Evolutionary conservation across 1,284 basidiomycete species (phyloP).

Genomic region (Paramarasmius palmivorus): DNA sequence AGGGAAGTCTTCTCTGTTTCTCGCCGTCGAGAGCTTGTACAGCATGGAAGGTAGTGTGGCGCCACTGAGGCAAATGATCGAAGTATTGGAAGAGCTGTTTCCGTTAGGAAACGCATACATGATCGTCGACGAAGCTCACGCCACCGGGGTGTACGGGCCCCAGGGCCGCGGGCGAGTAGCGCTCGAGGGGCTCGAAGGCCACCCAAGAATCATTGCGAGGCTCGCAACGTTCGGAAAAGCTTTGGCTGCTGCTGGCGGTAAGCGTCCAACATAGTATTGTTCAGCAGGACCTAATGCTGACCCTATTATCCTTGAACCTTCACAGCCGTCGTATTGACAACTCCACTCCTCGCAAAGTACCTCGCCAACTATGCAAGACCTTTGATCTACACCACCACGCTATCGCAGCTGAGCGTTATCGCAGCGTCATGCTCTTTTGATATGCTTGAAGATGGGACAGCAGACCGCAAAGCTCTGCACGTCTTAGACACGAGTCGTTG

Average conservation of each 20-base stretch:
- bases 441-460: slow-evolving; percentile 68
- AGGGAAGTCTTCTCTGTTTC: slow-evolving; percentile 41
- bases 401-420: slow-evolving; percentile 74
- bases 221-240: slow-evolving; percentile 62
- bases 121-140: slow-evolving; percentile 90
- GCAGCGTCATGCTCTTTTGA: slow-evolving; percentile 80
- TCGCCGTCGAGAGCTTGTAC: slow-evolving; percentile 92
- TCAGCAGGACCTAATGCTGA: neutral
- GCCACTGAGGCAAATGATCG: too few relatives aligned
- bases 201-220: slow-evolving; percentile 57
- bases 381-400: slow-evolving; percentile 87
- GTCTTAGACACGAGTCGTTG: neutral
- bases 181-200: slow-evolving; percentile 57
- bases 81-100: slow-evolving; percentile 28
- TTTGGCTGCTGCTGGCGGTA: slow-evolving; percentile 77
- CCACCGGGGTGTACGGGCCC: slow-evolving; percentile 80
- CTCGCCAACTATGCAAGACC: slow-evolving; percentile 92
- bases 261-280: neutral
- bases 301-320: slow-evolving; percentile 10
- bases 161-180: slow-evolving; percentile 74
- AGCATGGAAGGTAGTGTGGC: slow-evolving; percentile 25
- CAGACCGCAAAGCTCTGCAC: slow-evolving; percentile 35
- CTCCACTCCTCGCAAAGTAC: slow-evolving; percentile 75
- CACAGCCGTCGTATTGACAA: slow-evolving; percentile 79
- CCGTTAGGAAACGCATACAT: slow-evolving; percentile 65